Conservation (phyloP, 352 stramenopile genomes). For the Globisporangium polare region DNA sequence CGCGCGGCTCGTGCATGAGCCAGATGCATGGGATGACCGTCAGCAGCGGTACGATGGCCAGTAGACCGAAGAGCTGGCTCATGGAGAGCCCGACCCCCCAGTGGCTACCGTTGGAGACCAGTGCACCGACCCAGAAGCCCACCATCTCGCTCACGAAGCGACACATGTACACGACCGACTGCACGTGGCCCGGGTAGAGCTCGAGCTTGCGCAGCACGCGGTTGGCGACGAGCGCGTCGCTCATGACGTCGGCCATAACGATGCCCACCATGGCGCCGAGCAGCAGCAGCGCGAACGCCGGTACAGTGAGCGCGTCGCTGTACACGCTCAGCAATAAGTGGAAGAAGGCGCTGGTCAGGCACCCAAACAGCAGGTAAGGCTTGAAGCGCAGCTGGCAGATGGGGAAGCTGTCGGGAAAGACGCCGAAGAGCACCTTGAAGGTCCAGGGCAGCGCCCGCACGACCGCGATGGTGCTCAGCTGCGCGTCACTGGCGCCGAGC, state of each 20-base stretch:
- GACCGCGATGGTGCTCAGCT: slow-evolving; percentile 67
- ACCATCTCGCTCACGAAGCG: slow-evolving; percentile 77
- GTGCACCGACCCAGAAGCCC: slow-evolving; percentile 61
- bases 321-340: slow-evolving; percentile 38
- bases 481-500: slow-evolving; percentile 55
- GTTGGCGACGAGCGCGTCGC: slow-evolving; percentile 62
- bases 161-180: slow-evolving; percentile 75
- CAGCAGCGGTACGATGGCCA: slow-evolving; percentile 55
- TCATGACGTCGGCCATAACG: slow-evolving; percentile 83
- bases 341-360: slow-evolving; percentile 52
- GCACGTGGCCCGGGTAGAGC: slow-evolving; percentile 31
- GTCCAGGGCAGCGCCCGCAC: slow-evolving; percentile 71
- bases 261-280: slow-evolving; percentile 67
- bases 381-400: slow-evolving; percentile 59
- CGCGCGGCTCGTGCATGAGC: slow-evolving; percentile 46
- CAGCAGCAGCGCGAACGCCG: slow-evolving; percentile 66
- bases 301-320: slow-evolving; percentile 37
- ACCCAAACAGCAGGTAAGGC: slow-evolving; percentile 72
- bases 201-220: slow-evolving; percentile 50
- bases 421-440: slow-evolving; percentile 76
- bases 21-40: slow-evolving; percentile 54
- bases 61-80: slow-evolving; percentile 55
- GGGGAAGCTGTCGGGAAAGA: slow-evolving; percentile 63
- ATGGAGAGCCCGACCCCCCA: slow-evolving; percentile 65
- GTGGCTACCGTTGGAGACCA: slow-evolving; percentile 48